A percentile compares a stretch with the other conserved stretches of the same genome.
Conservation (phyloP, 176 grass and related monocot genomes). For the Panicum miliaceum region DNA sequence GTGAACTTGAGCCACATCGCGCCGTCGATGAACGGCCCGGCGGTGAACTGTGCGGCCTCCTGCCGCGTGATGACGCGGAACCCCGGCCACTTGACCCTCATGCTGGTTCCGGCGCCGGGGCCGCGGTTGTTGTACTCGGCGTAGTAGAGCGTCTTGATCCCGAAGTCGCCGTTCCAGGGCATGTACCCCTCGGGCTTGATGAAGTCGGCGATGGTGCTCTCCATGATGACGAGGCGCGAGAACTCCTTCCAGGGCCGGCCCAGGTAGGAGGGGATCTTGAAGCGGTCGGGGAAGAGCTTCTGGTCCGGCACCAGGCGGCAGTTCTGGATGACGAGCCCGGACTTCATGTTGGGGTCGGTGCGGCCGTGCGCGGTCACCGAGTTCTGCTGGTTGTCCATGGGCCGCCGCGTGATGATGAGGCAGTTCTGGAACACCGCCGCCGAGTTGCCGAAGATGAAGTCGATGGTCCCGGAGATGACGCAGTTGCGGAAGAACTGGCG, state of each 20-base stretch:
- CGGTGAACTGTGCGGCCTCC: constrained; percentile 60
- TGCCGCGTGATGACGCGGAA: constrained; percentile 55
- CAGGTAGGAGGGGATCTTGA: constrained; percentile 72
- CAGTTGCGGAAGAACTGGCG: constrained; percentile 90
- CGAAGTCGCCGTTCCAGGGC: constrained; percentile 62
- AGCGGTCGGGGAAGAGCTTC: constrained; percentile 54
- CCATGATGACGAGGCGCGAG: constrained; percentile 71
- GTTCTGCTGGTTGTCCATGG: constrained; percentile 79
- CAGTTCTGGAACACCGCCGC: constrained; percentile 83
- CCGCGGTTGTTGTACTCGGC: constrained; percentile 81
- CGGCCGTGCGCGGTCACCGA: constrained; percentile 77
- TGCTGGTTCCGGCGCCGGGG: constrained; percentile 59
- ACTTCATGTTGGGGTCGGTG: constrained; percentile 70
- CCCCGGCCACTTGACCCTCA: constrained; percentile 68
- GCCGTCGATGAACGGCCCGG: constrained; percentile 58
- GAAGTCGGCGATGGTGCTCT: constrained; percentile 59
- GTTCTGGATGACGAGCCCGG: constrained; percentile 86
- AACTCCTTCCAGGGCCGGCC: constrained; percentile 74
- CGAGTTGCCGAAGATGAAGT: constrained; percentile 93
- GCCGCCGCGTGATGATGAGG: constrained; percentile 66
- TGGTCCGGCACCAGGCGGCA: constrained; percentile 69
- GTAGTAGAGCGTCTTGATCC: constrained; percentile 68
- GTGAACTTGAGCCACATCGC: constrained; percentile 55
- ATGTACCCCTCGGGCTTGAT: constrained; percentile 73
- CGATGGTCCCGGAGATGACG: constrained; percentile 79